These are phyloP conservation scores for Aureobasidium lini DNA, from an alignment of 2,329 filamentous ascomycete genomes.

Conservation along the genomic window DNA sequence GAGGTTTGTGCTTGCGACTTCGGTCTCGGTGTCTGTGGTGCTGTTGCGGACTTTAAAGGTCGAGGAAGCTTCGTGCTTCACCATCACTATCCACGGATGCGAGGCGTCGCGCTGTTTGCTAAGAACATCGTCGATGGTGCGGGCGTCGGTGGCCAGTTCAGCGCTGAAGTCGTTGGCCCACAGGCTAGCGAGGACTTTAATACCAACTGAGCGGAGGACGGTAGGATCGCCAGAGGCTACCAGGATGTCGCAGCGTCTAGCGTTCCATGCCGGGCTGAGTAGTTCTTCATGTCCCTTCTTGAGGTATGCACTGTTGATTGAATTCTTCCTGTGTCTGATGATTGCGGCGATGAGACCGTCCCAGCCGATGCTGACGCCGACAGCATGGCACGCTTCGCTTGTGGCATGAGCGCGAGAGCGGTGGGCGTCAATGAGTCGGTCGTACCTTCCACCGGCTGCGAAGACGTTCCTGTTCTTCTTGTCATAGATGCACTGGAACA, in stretches of 20 bases:
- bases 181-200: slow-evolving; percentile 69
- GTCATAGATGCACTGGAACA: slow-evolving; percentile 89
- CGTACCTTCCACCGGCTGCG: slow-evolving; percentile 89
- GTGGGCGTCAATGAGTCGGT: slow-evolving; percentile 78
- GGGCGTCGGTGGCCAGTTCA: slow-evolving; percentile 62
- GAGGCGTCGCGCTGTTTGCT: slow-evolving; percentile 67
- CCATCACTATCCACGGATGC: slow-evolving; percentile 81
- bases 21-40: slow-evolving; percentile 51
- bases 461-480: slow-evolving; percentile 75
- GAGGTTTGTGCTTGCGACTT: slow-evolving; percentile 66
- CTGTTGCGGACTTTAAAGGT: slow-evolving; percentile 60
- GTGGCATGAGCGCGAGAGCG: slow-evolving; percentile 49
- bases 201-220: slow-evolving; percentile 65
- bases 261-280: slow-evolving; percentile 16
- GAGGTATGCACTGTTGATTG: slow-evolving; percentile 46
- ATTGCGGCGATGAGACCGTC: slow-evolving; percentile 52
- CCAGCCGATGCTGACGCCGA: slow-evolving; percentile 87
- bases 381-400: slow-evolving; percentile 56
- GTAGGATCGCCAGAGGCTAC: slow-evolving; percentile 79
- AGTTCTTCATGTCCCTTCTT: slow-evolving; percentile 62
- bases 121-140: slow-evolving; percentile 71
- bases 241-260: slow-evolving; percentile 64
- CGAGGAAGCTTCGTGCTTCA: slow-evolving; percentile 63
- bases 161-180: slow-evolving; percentile 82
- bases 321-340: slow-evolving; percentile 38